phyloP scores from a whole-genome alignment of 306 rosid genomes.

The Acacia melanoxylon region DNA sequence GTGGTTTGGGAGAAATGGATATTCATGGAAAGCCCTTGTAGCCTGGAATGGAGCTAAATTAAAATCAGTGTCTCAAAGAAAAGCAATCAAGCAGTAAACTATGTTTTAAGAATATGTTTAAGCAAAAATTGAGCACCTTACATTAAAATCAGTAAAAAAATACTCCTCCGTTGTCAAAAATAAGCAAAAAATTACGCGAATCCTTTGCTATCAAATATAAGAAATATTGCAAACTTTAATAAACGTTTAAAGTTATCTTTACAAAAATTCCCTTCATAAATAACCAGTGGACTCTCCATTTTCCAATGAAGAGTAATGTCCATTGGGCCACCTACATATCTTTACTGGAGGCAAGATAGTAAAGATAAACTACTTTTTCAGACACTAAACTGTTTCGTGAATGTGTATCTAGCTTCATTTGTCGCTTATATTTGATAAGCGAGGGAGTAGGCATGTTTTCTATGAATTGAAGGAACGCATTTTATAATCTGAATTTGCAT shows the following conservation, averaged over 20 bases:
- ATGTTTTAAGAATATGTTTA: no score
- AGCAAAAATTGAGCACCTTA: no score
- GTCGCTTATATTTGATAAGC: neutral
- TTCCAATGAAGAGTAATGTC: neutral
- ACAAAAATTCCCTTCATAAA: neutral
- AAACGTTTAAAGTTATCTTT: neutral
- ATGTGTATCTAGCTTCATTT: neutral
- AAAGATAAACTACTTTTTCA: neutral
- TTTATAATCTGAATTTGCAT: neutral
- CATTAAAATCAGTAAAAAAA: no score
- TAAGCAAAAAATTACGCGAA: neutral
- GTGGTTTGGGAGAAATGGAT: constrained; percentile 70
- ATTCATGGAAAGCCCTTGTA: constrained; percentile 69
- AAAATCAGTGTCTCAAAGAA: constrained; percentile 39
- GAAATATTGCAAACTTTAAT: neutral
- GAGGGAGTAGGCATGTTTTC: constrained; percentile 6
- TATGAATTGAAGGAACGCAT: constrained; percentile 12
- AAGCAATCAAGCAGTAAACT: constrained; percentile 14
- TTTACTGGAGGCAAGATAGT: neutral
- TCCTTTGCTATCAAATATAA: neutral
- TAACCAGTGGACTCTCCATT: neutral
- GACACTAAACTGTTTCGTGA: neutral
- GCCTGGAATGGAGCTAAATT: constrained; percentile 59
- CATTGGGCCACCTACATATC: neutral
- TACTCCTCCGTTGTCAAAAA: neutral